Conservation (phyloP, 1,284 basidiomycete species). For the Hemileia vastatrix region DNA sequence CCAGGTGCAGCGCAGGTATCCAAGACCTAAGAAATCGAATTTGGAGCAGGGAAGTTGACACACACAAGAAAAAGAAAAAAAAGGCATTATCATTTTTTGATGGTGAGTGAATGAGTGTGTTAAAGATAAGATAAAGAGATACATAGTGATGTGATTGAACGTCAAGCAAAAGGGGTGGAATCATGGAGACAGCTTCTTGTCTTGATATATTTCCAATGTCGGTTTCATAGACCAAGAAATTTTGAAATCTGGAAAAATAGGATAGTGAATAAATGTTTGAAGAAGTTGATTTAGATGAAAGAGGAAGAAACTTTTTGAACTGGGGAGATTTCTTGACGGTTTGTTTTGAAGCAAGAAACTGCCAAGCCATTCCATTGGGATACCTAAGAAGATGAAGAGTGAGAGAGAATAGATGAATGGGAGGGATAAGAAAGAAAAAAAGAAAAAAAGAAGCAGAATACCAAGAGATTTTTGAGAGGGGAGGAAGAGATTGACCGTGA, state of each 20-base stretch:
- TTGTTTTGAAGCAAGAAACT: constrained; percentile 82
- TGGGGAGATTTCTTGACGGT: constrained; percentile 81
- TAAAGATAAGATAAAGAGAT: constrained; percentile 36
- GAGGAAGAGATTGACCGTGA: constrained; percentile 13
- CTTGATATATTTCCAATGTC: constrained; percentile 94
- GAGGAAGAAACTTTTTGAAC: constrained; percentile 71
- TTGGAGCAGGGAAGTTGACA: not conserved
- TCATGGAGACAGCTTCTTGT: constrained; percentile 97
- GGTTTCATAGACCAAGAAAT: constrained; percentile 94
- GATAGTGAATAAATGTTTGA: not conserved
- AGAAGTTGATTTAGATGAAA: not conserved
- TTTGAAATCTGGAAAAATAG: constrained; percentile 59
- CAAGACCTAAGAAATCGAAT: constrained; percentile 56
- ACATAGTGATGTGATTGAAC: constrained; percentile 84
- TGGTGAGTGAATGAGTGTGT: too few species aligned
- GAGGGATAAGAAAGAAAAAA: not conserved
- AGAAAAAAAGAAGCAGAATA: not conserved
- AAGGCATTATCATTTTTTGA: too few species aligned
- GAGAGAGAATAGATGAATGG: not conserved
- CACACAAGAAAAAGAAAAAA: not conserved
- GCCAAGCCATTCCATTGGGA: constrained; percentile 87
- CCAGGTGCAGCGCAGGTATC: constrained; percentile 99
- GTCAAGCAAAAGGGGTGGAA: constrained; percentile 87
- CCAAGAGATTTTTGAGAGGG: constrained; percentile 15
- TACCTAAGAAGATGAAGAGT: constrained; percentile 55